Evolutionary conservation across 2,329 filamentous ascomycete genomes (phyloP), one percentile per base, ranked within the genome.

Genomic region (Uncinocarpus reesii): DNA sequence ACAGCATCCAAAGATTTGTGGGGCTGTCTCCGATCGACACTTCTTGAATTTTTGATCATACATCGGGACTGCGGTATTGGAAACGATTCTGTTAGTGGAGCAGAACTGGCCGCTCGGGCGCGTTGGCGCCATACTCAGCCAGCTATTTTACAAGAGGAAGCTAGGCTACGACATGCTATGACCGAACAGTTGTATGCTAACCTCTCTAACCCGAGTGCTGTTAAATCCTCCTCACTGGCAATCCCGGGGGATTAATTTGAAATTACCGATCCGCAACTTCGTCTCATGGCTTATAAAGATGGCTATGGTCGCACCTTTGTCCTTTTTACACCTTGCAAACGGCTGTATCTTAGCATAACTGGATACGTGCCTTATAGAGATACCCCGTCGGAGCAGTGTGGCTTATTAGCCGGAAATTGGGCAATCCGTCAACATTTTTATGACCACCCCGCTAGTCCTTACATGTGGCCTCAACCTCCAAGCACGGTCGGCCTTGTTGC

Each of bases 41-140:
- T 63, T 4, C 55, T 61, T 11, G 52, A 56, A 34, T 61, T 62
- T 23, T 42, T 63, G 8, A 28, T 52, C 15, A 57, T 58, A 3
- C 61, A 63, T 42, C 58, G 60, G 36, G 58, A 60, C 26, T 63
- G 61, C 44, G 59, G 58, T 4, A 53, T 63, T 26, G 58, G 59
- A 4, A 55, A 55, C 3, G 49, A 56, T 11, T 38, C 46, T 11
- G 48, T 62, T 35, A 53, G 56, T 15, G 49, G 54, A 35, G 49
- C 50, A 7, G 58, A 58, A 16, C 41, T 59, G 4, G 23, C 49
- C n/a, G 57, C 60, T n/a, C 57, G 58, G 21, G 52, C 56, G 18
- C 53, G 48, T 13, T 55, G 49, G 42, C 49, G 50, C 23, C 40
- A 40, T 4, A 45, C 47, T n/a, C 23, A 42, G 7, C 36, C 51